Conservation (phyloP, 257 asterid genomes). For the Cordia subcordata region DNA sequence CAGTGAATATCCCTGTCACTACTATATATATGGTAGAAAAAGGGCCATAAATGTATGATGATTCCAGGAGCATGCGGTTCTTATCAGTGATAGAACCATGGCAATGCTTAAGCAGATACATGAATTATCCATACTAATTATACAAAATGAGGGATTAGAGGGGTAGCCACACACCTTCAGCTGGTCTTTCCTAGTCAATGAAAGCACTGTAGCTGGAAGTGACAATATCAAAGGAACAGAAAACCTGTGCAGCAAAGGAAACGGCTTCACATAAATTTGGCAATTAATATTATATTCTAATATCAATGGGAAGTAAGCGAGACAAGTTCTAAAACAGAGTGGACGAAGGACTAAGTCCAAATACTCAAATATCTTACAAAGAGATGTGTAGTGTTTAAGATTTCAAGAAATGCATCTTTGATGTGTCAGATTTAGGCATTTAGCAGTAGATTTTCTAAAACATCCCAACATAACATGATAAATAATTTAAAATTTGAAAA, state of each 20-base stretch:
- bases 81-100: too few relatives aligned
- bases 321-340: not conserved
- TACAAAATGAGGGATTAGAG: not conserved
- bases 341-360: not conserved
- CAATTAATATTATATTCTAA: not conserved
- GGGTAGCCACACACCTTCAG: constrained; percentile 55
- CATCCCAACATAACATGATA: too few relatives aligned
- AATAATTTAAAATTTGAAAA: too few relatives aligned
- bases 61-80: not conserved
- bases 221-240: constrained; percentile 80
- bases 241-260: constrained; percentile 47
- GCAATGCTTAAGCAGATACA: not conserved
- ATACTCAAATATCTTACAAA: not conserved
- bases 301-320: not conserved
- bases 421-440: not conserved
- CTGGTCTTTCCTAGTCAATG: constrained; percentile 67
- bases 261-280: constrained; percentile 12
- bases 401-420: not conserved
- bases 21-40: too few relatives aligned
- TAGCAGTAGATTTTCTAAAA: not conserved
- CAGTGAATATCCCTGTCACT: too few relatives aligned
- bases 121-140: not conserved
- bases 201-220: constrained; percentile 74
- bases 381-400: too few relatives aligned
- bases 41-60: not conserved